Evolutionary conservation across 1,139 yeast genomes (phyloP), one percentile per base, ranked within the genome.

Genomic region (Pichia norvegensis): DNA sequence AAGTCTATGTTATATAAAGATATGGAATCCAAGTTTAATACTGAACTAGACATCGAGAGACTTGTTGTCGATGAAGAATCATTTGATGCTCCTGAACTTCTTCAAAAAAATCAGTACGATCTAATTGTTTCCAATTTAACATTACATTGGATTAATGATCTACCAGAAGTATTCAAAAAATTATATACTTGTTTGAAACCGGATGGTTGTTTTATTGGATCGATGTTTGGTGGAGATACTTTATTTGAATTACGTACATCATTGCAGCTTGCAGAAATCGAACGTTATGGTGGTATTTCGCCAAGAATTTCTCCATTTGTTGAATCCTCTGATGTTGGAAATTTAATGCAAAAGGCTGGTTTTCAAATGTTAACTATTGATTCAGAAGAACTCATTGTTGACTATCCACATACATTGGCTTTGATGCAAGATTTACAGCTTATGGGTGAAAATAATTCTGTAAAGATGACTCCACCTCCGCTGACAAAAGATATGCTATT

Each of bases 401-500:
- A 84, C n/a, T 86, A 81, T 56, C 95, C 95, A 0, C 84, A 81
- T 57, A 69, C 84, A 41, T 70, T 77, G 43, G 72, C 86, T 2
- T 65, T 86, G 37, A 70, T 86, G 66, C 77, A 75, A 46, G 95
- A 86, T 55, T 64, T 86, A 36, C 87, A 83, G 57, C 67, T 77
- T 20, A 85, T 85, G 95, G 95, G 95, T 5, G 95, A 86, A 61
- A 82, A 81, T 50, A 86, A 85, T 59, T 79, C 94, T 1, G 79
- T 81, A 29, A 62, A 75, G 41, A 69, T 78, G 40, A 67, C 86
- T 38, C 74, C 83, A 5, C 70, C 74, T 11, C 64, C 67, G 27
- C 62, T 86, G 41, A 76, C 82, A 5, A 69, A 81, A 49, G 95
- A 85, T 57, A 72, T 84, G 17, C 64, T 86, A 25, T 64, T 81